Conservation (phyloP, 2,329 filamentous ascomycete genomes). For the Fusarium clavum region DNA sequence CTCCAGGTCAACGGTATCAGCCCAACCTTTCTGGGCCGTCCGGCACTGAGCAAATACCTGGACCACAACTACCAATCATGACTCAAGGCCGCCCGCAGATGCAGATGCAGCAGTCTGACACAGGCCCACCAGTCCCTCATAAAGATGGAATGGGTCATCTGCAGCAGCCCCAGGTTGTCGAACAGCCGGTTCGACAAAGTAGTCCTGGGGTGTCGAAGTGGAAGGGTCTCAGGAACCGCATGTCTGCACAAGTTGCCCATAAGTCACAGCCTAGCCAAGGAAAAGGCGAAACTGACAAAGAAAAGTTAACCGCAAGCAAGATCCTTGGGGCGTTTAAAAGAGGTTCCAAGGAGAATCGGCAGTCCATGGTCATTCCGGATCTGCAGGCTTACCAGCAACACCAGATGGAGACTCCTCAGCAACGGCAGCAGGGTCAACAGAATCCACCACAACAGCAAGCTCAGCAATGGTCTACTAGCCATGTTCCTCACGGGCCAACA, state of each 20-base stretch:
- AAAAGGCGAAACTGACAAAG: constrained; percentile 34
- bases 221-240: constrained; percentile 50
- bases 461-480: constrained; percentile 24
- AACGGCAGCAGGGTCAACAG: constrained; percentile 16
- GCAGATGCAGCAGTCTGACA: constrained; percentile 29
- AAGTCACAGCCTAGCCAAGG: constrained; percentile 32
- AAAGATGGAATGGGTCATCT: constrained; percentile 20
- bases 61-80: constrained; percentile 25
- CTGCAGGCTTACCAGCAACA: constrained; percentile 38
- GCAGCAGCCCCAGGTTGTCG: constrained; percentile 17
- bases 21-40: constrained; percentile 12
- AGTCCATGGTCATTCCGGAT: constrained; percentile 29
- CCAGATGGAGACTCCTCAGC: constrained; percentile 29
- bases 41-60: constrained; percentile 21
- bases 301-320: constrained; percentile 45
- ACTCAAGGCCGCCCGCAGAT: constrained; percentile 24
- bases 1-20: constrained; percentile 28
- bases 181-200: constrained; percentile 31
- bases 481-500: constrained; percentile 14
- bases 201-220: constrained; percentile 47
- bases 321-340: constrained; percentile 51
- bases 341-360: constrained; percentile 46
- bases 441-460: background rate
- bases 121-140: constrained; percentile 24
- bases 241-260: constrained; percentile 48